Base-by-base conservation (phyloP, 371 early-diverging fungal genomes). In the Capillidium rhysosporum region DNA sequence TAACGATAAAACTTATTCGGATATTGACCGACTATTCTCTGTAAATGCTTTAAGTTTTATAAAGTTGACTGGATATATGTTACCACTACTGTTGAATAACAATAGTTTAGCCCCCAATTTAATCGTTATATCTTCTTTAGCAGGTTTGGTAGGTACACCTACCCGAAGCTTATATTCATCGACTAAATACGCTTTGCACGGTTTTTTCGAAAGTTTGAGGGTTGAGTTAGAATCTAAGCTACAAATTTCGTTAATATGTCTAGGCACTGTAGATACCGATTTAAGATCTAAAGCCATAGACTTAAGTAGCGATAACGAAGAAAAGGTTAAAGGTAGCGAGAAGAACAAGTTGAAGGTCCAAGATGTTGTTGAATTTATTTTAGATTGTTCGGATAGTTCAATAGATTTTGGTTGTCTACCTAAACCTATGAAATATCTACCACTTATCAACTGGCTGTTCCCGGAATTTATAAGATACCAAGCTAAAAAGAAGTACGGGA, bases 101-200 rank as follows among this genome's bases (percentile, higher is more conserved):
- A 62, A 67, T 34, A 71, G 70, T 10, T 45, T 56, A 14, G 62
- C 69, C 21, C 77, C 76, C 26, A 77, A 77, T 44, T 67, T 86
- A 8, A 66, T 86, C 1, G 78, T 87, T 24, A 71, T 89, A 3
- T 86, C 86, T 0, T 87, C 88, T 12, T 71, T 83, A 66, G 87
- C 87, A 0, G 86, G 86, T 4, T 68, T 77, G 43, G 60, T 82
- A 0, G 81, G 80, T 8, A 83, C 89, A 18, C 91, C 91, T 0
- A 88, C 89, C 9, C 74, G 91, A 8, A 69, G 80, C 3, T 63
- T 91, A 23, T 91, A 91, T 60, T 71, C 80, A 38, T 82, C 79
- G 0, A 75, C 82, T 45, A 91, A 91, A 53, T 82, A 81, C 59
- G 91, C 89, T 0, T 65, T 87, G 7, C 79, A 82, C 29, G 90